A percentile compares a stretch with the other conserved stretches of the same genome.
Conservation (phyloP, 2,329 filamentous ascomycete genomes). For the Thelonectria olida region DNA sequence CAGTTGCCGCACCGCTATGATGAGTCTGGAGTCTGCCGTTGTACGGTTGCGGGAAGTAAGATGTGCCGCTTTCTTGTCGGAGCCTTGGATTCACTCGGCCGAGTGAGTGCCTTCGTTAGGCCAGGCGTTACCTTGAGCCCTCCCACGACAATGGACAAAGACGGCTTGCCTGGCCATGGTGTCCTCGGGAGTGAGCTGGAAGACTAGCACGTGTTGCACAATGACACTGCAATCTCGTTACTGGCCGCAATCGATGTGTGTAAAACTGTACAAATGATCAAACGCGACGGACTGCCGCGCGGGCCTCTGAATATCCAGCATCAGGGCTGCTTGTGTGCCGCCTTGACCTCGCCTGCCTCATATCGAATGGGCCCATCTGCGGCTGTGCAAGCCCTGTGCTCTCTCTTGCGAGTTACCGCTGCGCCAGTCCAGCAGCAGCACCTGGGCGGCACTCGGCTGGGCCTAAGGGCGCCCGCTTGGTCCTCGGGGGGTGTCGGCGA, state of each 20-base stretch:
- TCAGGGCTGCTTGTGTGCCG: constrained; percentile 1
- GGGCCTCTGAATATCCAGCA: constrained; percentile 1
- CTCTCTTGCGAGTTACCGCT: not conserved
- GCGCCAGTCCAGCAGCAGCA: too few species aligned
- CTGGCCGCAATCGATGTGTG: not conserved
- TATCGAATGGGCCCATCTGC: constrained; percentile 4
- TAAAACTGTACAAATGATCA: constrained; percentile 1
- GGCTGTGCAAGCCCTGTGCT: constrained; percentile 1
- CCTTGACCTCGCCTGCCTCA: constrained; percentile 13
- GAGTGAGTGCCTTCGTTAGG: too few species aligned
- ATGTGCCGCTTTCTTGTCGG: too few species aligned
- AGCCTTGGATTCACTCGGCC: constrained; percentile 7
- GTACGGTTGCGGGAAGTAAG: too few species aligned
- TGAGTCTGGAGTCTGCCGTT: too few species aligned
- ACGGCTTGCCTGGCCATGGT: too few species aligned
- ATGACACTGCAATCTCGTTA: not conserved
- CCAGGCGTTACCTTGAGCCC: too few species aligned
- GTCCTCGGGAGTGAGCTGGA: too few species aligned
- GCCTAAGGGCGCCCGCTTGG: constrained; percentile 15
- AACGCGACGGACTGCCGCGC: constrained; percentile 9
- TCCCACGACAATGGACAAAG: too few species aligned
- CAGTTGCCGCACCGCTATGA: too few species aligned
- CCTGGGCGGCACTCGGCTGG: constrained; percentile 10
- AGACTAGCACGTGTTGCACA: not conserved
- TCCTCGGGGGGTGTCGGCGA: constrained; percentile 15